Conservation (phyloP, 2,329 filamentous ascomycete species). For the Celoporthe dispersa region DNA sequence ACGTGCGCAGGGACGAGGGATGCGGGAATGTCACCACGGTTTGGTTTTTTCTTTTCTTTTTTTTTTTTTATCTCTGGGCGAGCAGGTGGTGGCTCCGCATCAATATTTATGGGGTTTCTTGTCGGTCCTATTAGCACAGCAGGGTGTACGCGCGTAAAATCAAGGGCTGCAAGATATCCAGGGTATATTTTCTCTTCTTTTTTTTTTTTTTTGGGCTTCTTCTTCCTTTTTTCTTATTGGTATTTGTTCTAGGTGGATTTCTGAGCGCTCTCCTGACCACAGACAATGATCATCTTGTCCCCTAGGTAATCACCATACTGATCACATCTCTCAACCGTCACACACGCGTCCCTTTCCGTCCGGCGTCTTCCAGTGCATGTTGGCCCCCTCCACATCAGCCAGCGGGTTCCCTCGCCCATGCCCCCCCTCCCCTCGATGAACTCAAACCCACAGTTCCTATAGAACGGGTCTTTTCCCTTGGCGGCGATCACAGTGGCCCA, state of each 20-base stretch:
- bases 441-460: constrained; percentile 18
- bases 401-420: constrained; percentile 21
- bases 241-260: too few relatives aligned
- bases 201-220: too few relatives aligned
- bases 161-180: too few relatives aligned
- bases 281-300: not conserved
- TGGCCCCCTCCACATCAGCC: constrained; percentile 3
- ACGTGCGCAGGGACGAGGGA: constrained; percentile 4
- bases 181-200: too few relatives aligned
- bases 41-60: too few relatives aligned
- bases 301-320: not conserved
- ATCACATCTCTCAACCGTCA: not conserved
- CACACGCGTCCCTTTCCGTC: not conserved
- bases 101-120: not conserved
- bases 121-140: too few relatives aligned
- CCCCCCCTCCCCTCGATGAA: constrained; percentile 4
- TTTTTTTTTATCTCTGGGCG: too few relatives aligned
- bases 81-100: not conserved
- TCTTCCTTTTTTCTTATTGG: too few relatives aligned
- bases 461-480: constrained; percentile 16
- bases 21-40: constrained; percentile 12
- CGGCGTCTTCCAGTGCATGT: constrained; percentile 17
- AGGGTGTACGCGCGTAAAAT: not conserved
- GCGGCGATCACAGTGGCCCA: constrained; percentile 13
- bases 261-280: too few relatives aligned